A percentile compares a stretch with the other conserved stretches of the same genome.
Evolutionary conservation across 768 basidiomycete genomes (phyloP).

Genomic region (Agaricus sinodeliciosus): DNA sequence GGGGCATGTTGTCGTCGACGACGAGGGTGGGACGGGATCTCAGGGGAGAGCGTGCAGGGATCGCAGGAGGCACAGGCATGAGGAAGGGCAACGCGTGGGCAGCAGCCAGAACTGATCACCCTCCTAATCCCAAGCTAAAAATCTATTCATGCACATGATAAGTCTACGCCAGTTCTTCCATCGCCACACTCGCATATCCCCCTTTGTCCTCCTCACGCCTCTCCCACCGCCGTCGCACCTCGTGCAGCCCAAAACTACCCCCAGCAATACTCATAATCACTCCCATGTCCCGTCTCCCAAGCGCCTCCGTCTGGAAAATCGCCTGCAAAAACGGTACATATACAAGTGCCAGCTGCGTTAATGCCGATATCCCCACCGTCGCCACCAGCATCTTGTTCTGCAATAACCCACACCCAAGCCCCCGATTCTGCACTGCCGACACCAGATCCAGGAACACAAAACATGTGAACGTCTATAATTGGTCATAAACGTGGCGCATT

Average conservation of each 20-base stretch:
- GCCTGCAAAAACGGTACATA: constrained; percentile 89
- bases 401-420: constrained; percentile 74
- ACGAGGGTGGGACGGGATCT: constrained; percentile 19
- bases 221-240: constrained; percentile 75
- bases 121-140: background rate
- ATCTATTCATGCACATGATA: too few relatives aligned
- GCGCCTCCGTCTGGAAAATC: constrained; percentile 89
- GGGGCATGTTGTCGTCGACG: constrained; percentile 10
- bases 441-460: constrained; percentile 97
- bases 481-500: too few relatives aligned
- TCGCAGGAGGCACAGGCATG: constrained; percentile 13
- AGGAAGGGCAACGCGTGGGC: too few relatives aligned
- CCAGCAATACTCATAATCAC: constrained; percentile 64
- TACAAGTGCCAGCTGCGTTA: constrained; percentile 79
- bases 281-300: constrained; percentile 59
- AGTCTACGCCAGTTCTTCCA: constrained; percentile 54
- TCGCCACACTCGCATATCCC: constrained; percentile 37
- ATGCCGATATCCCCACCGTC: constrained; percentile 81
- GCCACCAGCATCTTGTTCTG: constrained; percentile 87
- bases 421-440: constrained; percentile 91
- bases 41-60: constrained; percentile 33
- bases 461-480: constrained; percentile 83
- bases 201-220: constrained; percentile 49
- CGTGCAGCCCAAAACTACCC: constrained; percentile 65
- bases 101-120: background rate